These are phyloP conservation scores for Ophiocordyceps unilateralis DNA, from an alignment of 2,329 filamentous ascomycete genomes.

Conservation along the genomic window DNA sequence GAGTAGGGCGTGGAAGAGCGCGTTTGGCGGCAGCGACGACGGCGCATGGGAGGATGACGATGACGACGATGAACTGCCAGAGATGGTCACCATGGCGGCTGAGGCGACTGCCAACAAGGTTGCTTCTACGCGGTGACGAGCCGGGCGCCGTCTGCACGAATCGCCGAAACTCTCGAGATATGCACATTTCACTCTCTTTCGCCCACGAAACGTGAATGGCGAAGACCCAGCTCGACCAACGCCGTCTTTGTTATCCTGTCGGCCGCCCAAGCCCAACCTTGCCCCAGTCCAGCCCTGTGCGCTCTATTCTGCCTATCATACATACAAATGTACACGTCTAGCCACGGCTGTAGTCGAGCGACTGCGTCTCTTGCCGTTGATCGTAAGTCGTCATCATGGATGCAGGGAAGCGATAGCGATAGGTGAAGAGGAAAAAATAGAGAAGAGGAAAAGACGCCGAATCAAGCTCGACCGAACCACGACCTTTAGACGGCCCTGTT, in stretches of 20 bases:
- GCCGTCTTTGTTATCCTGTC: neutral
- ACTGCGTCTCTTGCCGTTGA: too few species aligned
- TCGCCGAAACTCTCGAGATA: too few species aligned
- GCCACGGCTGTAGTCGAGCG: too few species aligned
- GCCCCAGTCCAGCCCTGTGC: neutral
- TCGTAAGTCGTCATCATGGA: neutral
- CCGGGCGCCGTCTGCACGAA: too few species aligned
- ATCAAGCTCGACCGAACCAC: too few species aligned
- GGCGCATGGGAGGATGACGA: conserved; percentile 41
- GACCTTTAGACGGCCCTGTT: conserved; percentile 3
- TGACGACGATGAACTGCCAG: conserved; percentile 27
- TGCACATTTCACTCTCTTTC: too few species aligned
- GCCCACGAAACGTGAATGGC: too few species aligned
- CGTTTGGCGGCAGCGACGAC: conserved; percentile 40
- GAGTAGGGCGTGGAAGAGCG: conserved; percentile 59
- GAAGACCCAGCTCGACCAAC: too few species aligned
- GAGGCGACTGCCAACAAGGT: neutral
- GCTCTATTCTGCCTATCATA: neutral
- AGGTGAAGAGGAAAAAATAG: conserved; percentile 1
- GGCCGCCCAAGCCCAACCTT: too few species aligned
- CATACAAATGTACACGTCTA: neutral
- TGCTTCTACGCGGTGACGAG: neutral
- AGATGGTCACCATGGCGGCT: conserved; percentile 16
- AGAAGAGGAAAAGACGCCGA: neutral
- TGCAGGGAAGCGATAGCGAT: neutral